These are phyloP conservation scores for Globisporangium uncinulatum DNA, from an alignment of 352 stramenopile genomes.

Conservation along the genomic window DNA sequence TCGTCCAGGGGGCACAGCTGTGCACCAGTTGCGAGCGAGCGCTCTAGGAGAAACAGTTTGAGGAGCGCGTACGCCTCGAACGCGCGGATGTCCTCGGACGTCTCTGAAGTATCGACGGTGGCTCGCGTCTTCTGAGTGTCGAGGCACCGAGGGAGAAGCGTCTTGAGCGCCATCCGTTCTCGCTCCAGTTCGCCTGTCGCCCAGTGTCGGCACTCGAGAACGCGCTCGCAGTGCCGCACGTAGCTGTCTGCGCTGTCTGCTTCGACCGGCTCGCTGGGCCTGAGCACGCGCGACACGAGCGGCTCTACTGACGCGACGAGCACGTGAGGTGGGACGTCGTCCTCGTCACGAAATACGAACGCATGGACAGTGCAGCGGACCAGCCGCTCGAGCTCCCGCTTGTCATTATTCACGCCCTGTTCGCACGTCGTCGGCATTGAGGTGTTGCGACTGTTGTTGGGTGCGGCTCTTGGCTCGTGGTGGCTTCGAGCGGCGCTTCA, in stretches of 20 bases:
- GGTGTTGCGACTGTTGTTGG: neutral
- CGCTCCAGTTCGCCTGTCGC: conserved; percentile 17
- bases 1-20: neutral
- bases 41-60: conserved; percentile 46
- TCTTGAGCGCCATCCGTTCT: conserved; percentile 33
- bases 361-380: conserved; percentile 32
- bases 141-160: conserved; percentile 13
- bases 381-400: conserved; percentile 31
- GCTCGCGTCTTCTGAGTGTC: conserved; percentile 1
- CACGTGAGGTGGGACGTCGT: neutral
- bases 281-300: too few species aligned
- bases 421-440: too few species aligned
- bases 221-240: conserved; percentile 11
- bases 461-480: neutral
- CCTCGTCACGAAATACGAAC: conserved; percentile 25
- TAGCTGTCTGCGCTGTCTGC: conserved; percentile 8
- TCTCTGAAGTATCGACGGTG: neutral
- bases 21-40: neutral
- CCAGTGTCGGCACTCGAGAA: conserved; percentile 33
- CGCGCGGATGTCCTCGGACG: conserved; percentile 4
- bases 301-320: too few species aligned
- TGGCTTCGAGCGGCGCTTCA: neutral
- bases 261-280: neutral
- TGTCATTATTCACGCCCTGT: conserved; percentile 4
- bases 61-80: conserved; percentile 50